phyloP scores from a whole-genome alignment of 2,329 filamentous ascomycete genomes.

The Xylariaceae sp. region DNA sequence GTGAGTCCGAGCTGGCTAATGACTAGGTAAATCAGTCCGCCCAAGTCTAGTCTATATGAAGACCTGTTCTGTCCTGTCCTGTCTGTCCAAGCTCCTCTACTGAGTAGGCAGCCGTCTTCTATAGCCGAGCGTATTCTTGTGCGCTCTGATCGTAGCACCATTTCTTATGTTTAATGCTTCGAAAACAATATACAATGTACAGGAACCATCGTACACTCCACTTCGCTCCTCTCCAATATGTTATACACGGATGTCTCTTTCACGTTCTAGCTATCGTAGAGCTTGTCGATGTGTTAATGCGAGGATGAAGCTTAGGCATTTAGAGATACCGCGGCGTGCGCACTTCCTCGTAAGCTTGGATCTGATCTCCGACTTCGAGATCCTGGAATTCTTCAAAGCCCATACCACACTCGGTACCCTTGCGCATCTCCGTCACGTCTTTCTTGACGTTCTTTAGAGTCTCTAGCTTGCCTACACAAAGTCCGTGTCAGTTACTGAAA shows the following conservation, averaged over 20 bases:
- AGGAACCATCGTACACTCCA: background rate
- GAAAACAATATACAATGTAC: too few species aligned
- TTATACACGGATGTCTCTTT: background rate
- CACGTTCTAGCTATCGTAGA: too few species aligned
- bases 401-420: conserved; percentile 91
- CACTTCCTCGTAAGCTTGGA: conserved; percentile 83
- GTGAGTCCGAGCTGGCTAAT: too few species aligned
- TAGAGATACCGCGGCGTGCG: conserved; percentile 63
- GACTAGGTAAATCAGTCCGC: too few species aligned
- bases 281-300: background rate
- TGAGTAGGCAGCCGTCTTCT: too few species aligned
- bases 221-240: background rate
- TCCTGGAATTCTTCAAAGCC: conserved; percentile 76
- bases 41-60: too few species aligned
- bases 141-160: too few species aligned
- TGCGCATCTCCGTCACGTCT: conserved; percentile 82
- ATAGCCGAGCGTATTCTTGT: background rate
- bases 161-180: too few species aligned
- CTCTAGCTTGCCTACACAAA: conserved; percentile 62
- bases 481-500: background rate
- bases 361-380: conserved; percentile 74
- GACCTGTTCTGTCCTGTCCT: too few species aligned
- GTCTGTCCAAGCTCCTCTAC: too few species aligned
- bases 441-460: conserved; percentile 92
- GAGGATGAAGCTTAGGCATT: background rate